phyloP scores from a whole-genome alignment of 441 rosid genomes.

The Raphanus hybrid region DNA sequence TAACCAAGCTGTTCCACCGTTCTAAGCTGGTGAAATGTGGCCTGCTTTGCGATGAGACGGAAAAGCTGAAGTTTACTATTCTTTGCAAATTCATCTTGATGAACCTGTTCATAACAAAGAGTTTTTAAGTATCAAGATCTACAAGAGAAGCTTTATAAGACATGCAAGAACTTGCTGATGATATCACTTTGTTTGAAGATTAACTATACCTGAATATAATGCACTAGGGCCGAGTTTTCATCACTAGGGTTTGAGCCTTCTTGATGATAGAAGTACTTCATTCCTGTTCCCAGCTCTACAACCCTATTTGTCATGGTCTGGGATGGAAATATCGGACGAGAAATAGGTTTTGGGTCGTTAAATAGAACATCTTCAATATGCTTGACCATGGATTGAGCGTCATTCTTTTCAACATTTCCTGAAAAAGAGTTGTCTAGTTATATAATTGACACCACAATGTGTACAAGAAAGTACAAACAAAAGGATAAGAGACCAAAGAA shows the following conservation, averaged over 20 bases:
- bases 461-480: not conserved
- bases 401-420: not conserved
- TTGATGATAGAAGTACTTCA: not conserved
- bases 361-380: conserved; percentile 2
- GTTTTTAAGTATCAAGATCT: not conserved
- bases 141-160: not conserved
- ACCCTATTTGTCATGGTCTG: not conserved
- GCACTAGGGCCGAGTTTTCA: not conserved
- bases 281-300: not conserved
- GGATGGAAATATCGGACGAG: conserved; percentile 1
- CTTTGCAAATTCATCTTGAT: not conserved
- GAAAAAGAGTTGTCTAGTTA: not conserved
- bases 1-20: not conserved
- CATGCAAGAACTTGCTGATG: not conserved
- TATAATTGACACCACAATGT: not conserved
- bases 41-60: not conserved
- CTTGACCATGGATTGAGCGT: not conserved
- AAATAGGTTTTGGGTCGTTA: not conserved
- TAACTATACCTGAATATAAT: conserved; percentile 7
- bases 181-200: not conserved
- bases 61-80: not conserved
- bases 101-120: not conserved
- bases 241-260: conserved; percentile 4
- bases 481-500: not conserved
- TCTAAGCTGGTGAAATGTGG: conserved; percentile 5